Base-by-base conservation (phyloP, 768 basidiomycete species). In the Termitomyces sp. region DNA sequence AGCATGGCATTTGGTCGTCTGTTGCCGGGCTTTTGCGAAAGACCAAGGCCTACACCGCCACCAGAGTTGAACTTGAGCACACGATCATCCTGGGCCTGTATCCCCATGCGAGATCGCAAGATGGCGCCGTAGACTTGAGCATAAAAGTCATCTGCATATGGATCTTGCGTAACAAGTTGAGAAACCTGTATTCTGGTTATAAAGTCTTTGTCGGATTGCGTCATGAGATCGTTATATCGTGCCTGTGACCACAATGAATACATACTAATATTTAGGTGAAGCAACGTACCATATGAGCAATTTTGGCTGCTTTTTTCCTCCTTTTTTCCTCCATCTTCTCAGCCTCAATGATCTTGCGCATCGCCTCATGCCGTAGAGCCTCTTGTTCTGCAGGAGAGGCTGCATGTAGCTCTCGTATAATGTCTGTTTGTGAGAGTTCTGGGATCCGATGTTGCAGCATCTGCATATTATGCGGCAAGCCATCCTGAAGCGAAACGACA, bases 161-260 rank as follows among this genome's bases (percentile, higher is more conserved):
- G 97, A 73, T 99, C 97, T 66, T 92, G 88, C 6, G 94, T 96
- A 45, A 97, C 94, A 42, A 98, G 88, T 68, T 98, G 97, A 1
- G 96, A 98, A 34, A 99, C 92, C 71, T 99, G 97, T 61, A 99
- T 98, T 26, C 97, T 87, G 36, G 97, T 98, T 73, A 99, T 98
- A 69, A 98, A 99, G 68, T 98, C 97, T 75, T 98, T 98, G 79
- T 99, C 97, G 12, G 92, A 94, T 73, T 94, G 93, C 3, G 93
- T 94, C 94, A 96, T 96, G 37, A 95, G 80, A 70, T 94, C 92
- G 64, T 96, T 96, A 68, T 94, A 94, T 59, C 91, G 86, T 59
- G 94, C 84, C 93, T 94, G 53, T 56, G 56, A 62, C 20, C 34
- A 62, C 41, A 28, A 57, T 68, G 8, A 64, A n/a, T 20, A 41